Evolutionary conservation across 306 rosid species (phyloP), one percentile per base, ranked within the genome.

Genomic region (Lathyrus aphaca): DNA sequence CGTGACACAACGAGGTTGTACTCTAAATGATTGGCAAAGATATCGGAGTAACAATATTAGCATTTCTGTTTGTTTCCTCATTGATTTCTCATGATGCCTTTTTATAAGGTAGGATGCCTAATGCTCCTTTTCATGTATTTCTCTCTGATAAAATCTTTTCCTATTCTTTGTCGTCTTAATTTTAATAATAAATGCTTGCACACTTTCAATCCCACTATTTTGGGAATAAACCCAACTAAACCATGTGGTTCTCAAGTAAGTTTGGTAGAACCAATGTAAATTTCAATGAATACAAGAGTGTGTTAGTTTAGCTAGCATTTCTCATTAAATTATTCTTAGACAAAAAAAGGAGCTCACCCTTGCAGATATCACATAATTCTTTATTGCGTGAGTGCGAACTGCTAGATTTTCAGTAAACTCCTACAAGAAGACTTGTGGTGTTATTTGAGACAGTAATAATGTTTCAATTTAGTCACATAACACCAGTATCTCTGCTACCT

Each of bases 351-450:
- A 73, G 43, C 96, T 64, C 82, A 94, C 99, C 92, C 88, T 85
- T 73, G 95, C 76, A 23, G 79, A 78, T 81, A 76, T 81, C 57
- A 94, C 80, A 80, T 68, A 83, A 78, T 72, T 84, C 87, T 78
- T 84, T 27, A 91, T 14, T 65, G 88, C 80, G n/a, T 79, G 95
- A 68, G 97, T 80, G 71, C 85, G 96, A 83, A 88, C 85, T 8
- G 95, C 92, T 43, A 94, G 49, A 73, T 91, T 88, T 81, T 89
- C 96, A 72, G 97, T 73, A 83, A 94, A 89, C 82, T 91, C 99
- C 99, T 91, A 68, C 77, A 82, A 32, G 60, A 44, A 21, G 64
- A 64, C 44, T 64, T 65, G 11, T 39, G 38, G 69, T 71, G 66
- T 58, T 74, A 16, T 64, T 37, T 46, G 53, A 30, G 18, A 77